A percentile compares a stretch with the other conserved stretches of the same genome.
phyloP scores from a whole-genome alignment of 306 rosid species.

The Glycyrrhiza uralensis region DNA sequence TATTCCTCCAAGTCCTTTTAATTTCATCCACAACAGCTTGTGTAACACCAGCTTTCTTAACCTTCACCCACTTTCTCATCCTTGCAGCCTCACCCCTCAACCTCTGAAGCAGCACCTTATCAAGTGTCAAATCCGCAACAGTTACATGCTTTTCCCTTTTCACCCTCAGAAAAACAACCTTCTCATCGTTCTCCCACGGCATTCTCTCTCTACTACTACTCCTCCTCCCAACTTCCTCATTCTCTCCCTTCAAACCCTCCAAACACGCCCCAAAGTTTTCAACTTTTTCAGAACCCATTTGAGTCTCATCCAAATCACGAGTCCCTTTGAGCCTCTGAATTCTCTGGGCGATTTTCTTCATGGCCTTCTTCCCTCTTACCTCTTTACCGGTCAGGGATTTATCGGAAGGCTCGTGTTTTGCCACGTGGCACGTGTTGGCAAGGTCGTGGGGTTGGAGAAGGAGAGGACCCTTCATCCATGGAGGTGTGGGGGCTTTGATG shows the following conservation, averaged over 20 bases:
- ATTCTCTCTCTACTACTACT: conserved; percentile 39
- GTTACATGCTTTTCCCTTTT: conserved; percentile 46
- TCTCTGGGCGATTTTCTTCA: conserved; percentile 49
- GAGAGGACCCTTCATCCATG: conserved; percentile 77
- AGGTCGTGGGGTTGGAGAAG: no score
- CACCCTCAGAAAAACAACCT: conserved; percentile 33
- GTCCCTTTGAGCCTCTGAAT: conserved; percentile 46
- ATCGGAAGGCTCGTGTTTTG: conserved; percentile 26
- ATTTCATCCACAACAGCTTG: conserved; percentile 61
- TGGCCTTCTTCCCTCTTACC: conserved; percentile 48
- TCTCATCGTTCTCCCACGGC: conserved; percentile 85
- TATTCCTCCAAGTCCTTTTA: conserved; percentile 51
- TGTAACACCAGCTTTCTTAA: conserved; percentile 84
- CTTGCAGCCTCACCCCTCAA: conserved; percentile 61
- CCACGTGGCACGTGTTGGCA: not conserved
- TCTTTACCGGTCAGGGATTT: conserved; percentile 38
- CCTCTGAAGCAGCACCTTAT: conserved; percentile 56
- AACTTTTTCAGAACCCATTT: conserved; percentile 22
- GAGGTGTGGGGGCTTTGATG: conserved; percentile 63
- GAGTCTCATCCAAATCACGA: conserved; percentile 25
- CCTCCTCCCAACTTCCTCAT: conserved; percentile 15
- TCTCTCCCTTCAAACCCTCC: conserved; percentile 34
- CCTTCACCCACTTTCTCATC: conserved; percentile 77
- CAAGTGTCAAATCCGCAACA: conserved; percentile 59
- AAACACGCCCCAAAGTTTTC: conserved; percentile 40